Conservation (phyloP, 768 basidiomycete genomes). For the Mycena sanguinolenta region DNA sequence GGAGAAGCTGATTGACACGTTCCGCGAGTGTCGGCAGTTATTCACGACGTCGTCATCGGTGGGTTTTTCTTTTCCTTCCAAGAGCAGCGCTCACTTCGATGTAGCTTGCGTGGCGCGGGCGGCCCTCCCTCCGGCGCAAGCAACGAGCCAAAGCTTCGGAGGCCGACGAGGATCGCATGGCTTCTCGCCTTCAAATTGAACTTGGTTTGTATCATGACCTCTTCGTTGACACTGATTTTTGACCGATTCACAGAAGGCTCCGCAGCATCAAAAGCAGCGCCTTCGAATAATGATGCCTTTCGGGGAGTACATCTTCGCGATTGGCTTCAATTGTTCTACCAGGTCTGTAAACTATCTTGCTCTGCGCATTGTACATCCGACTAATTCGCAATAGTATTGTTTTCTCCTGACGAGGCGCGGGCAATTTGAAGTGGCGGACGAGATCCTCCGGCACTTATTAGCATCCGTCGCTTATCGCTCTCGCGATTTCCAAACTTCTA, state of each 20-base stretch:
- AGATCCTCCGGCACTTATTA: conserved; percentile 81
- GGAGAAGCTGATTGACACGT: conserved; percentile 89
- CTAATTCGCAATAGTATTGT: conserved; percentile 67
- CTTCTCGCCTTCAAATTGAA: conserved; percentile 33
- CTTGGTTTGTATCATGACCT: conserved; percentile 17
- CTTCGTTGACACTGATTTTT: too few species aligned
- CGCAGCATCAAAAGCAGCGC: conserved; percentile 60
- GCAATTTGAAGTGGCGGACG: conserved; percentile 77
- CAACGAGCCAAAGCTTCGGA: conserved; percentile 14
- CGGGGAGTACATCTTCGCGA: conserved; percentile 86
- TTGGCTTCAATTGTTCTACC: conserved; percentile 89
- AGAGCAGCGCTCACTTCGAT: not conserved
- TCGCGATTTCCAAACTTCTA: conserved; percentile 71
- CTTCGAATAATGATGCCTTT: conserved; percentile 75
- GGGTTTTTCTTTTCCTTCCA: not conserved
- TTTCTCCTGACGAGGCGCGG: conserved; percentile 77
- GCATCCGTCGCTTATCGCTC: conserved; percentile 81
- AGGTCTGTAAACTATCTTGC: conserved; percentile 59
- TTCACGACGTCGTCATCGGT: conserved; percentile 67
- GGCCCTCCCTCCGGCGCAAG: conserved; percentile 8
- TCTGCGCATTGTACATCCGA: not conserved
- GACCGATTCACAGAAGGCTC: conserved; percentile 59
- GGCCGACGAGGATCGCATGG: conserved; percentile 35
- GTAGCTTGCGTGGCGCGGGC: conserved; percentile 32
- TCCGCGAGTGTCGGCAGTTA: conserved; percentile 87